Evolutionary conservation across 2,329 filamentous ascomycete species (phyloP).

Genomic region (Botryosphaeria dothidea): DNA sequence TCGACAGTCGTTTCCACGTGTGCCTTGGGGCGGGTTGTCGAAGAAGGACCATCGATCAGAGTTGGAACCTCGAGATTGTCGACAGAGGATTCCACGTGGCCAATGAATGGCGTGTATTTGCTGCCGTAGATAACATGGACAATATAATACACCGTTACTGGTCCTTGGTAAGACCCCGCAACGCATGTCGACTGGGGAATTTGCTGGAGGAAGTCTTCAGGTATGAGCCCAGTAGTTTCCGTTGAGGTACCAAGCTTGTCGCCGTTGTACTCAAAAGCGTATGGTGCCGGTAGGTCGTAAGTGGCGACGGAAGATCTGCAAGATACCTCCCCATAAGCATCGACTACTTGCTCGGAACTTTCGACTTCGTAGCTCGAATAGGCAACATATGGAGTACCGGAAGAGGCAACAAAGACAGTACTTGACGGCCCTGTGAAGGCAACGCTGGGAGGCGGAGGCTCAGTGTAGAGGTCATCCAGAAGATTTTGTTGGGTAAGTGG

Average conservation of each 20-base stretch:
- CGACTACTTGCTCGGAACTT: conserved; percentile 27
- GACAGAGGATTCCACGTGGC: conserved; percentile 27
- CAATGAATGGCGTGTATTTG: conserved; percentile 18
- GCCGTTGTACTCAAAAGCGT: conserved; percentile 39
- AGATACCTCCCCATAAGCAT: conserved; percentile 29
- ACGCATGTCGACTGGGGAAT: conserved; percentile 34
- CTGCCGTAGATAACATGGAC: conserved; percentile 40
- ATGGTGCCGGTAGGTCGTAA: conserved; percentile 36
- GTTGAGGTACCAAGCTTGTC: conserved; percentile 30
- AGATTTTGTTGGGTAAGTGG: conserved; percentile 26
- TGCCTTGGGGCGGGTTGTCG: conserved; percentile 23
- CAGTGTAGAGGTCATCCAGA: conserved; percentile 21
- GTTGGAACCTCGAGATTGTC: conserved; percentile 24
- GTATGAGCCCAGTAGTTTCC: conserved; percentile 33
- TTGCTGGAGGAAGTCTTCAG: conserved; percentile 38
- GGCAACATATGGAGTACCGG: conserved; percentile 44
- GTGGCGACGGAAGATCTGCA: conserved; percentile 36
- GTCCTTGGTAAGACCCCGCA: conserved; percentile 40
- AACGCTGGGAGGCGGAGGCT: conserved; percentile 27
- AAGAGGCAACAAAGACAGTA: conserved; percentile 27
- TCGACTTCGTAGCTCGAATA: conserved; percentile 48
- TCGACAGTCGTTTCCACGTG: conserved; percentile 20
- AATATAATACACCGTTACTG: conserved; percentile 45
- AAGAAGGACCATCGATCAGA: background rate
- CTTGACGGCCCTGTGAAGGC: conserved; percentile 27